phyloP scores from a whole-genome alignment of 805 yeast genomes.

The Kuraishia molischiana region DNA sequence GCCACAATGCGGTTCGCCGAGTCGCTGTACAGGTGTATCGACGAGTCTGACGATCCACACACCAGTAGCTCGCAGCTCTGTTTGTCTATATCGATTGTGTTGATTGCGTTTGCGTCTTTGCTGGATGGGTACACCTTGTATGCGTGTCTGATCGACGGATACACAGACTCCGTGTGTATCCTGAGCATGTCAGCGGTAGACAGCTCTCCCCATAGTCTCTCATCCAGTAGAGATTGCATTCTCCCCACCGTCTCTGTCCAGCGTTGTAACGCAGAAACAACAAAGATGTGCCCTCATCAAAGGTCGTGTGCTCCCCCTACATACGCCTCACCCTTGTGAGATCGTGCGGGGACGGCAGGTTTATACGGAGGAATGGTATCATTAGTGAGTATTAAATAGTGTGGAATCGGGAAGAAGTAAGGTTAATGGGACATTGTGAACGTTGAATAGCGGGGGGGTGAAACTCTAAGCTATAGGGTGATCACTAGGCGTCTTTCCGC shows the following conservation, averaged over 20 bases:
- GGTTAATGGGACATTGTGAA: too few species aligned
- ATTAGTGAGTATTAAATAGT: too few species aligned
- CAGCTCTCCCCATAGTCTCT: slow-evolving; percentile 5
- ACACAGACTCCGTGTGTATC: slow-evolving; percentile 26
- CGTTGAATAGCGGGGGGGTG: too few species aligned
- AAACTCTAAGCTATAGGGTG: too few species aligned
- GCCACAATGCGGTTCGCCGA: slow-evolving; percentile 9
- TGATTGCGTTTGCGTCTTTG: slow-evolving; percentile 44
- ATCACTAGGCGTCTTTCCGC: too few species aligned
- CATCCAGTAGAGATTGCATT: slow-evolving; percentile 4
- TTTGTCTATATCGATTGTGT: slow-evolving; percentile 47
- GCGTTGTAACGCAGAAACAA: too few species aligned
- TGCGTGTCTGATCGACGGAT: slow-evolving; percentile 17
- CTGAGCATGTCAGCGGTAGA: slow-evolving; percentile 24
- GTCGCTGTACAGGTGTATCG: slow-evolving; percentile 45
- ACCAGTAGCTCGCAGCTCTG: slow-evolving; percentile 36
- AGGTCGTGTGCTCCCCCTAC: too few species aligned
- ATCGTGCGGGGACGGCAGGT: too few species aligned
- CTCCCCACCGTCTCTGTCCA: not conserved
- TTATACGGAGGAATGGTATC: too few species aligned
- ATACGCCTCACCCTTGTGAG: too few species aligned
- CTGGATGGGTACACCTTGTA: slow-evolving; percentile 26
- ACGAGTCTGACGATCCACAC: slow-evolving; percentile 68
- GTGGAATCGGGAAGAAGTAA: too few species aligned
- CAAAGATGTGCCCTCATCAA: too few species aligned